A percentile compares a stretch with the other conserved stretches of the same genome.
phyloP scores from a whole-genome alignment of 768 basidiomycete species.

The Leccinum broughii region DNA sequence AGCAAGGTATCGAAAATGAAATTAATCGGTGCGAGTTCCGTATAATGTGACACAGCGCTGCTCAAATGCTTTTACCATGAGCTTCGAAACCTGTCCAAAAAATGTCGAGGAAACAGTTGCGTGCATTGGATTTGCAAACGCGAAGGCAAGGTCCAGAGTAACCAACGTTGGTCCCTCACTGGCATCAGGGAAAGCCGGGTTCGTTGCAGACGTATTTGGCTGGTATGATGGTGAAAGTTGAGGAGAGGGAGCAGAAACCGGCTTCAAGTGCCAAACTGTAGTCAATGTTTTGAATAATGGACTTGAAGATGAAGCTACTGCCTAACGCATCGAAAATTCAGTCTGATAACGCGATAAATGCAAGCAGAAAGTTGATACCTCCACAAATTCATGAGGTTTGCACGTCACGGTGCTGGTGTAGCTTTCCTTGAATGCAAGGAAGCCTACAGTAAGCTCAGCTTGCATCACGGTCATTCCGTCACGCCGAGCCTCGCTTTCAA shows the following conservation, averaged over 20 bases:
- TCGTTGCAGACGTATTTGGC: slow-evolving; percentile 5
- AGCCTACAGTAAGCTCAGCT: slow-evolving; percentile 87
- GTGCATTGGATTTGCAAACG: slow-evolving; percentile 86
- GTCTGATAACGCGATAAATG: slow-evolving; percentile 1
- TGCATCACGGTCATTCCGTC: slow-evolving; percentile 55
- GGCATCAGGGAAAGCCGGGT: slow-evolving; percentile 12
- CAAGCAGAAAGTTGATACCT: slow-evolving; percentile 40
- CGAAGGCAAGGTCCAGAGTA: slow-evolving; percentile 80
- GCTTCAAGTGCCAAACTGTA: slow-evolving; percentile 75
- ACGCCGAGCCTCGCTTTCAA: slow-evolving; percentile 35
- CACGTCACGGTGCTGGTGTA: slow-evolving; percentile 87
- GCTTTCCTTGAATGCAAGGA: slow-evolving; percentile 82
- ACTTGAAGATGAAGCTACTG: slow-evolving; percentile 67
- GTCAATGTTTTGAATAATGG: slow-evolving; percentile 71
- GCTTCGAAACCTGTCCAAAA: slow-evolving; percentile 81
- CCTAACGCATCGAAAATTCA: slow-evolving; percentile 43
- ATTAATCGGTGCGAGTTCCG: slow-evolving; percentile 41
- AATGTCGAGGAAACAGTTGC: slow-evolving; percentile 81
- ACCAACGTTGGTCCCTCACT: slow-evolving; percentile 65
- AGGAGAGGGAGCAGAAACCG: slow-evolving; percentile 46
- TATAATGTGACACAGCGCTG: slow-evolving; percentile 76
- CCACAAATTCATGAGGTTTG: slow-evolving; percentile 72
- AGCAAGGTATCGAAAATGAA: slow-evolving; percentile 2
- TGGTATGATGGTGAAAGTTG: slow-evolving; percentile 32
- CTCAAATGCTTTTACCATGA: slow-evolving; percentile 95